phyloP scores from a whole-genome alignment of 1,139 yeast genomes.

The Magnusiomyces paraingens region DNA sequence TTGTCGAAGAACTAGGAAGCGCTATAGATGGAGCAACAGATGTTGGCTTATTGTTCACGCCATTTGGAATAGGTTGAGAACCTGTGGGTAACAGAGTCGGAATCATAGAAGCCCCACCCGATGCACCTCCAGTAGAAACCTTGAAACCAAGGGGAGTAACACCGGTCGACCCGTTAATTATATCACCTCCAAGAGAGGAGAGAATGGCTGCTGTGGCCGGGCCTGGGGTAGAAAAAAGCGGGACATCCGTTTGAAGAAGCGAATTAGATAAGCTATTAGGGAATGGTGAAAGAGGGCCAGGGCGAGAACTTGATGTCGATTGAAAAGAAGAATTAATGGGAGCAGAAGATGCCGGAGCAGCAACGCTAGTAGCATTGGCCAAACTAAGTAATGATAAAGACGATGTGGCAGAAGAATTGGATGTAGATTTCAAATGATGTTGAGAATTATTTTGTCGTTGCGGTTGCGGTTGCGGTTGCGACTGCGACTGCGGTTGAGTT shows the following conservation, averaged over 20 bases:
- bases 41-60: background rate
- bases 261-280: constrained; percentile 7
- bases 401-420: constrained; percentile 8
- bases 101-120: background rate
- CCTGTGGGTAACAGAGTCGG: background rate
- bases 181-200: constrained; percentile 22
- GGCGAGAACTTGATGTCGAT: constrained; percentile 17
- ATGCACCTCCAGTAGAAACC: background rate
- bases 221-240: constrained; percentile 35
- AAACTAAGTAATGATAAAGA: constrained; percentile 1
- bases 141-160: constrained; percentile 11
- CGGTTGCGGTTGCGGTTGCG: too few species aligned
- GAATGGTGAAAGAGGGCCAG: constrained; percentile 31
- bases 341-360: constrained; percentile 5
- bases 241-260: constrained; percentile 25
- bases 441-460: background rate
- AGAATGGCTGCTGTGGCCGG: constrained; percentile 35
- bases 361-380: constrained; percentile 5
- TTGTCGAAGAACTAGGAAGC: background rate
- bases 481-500: too few species aligned
- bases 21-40: constrained; percentile 3
- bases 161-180: constrained; percentile 12
- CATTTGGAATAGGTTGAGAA: background rate
- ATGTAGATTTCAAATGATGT: constrained; percentile 1
- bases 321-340: constrained; percentile 11